Evolutionary conservation across 495 filamentous ascomycete species (phyloP), one percentile per base, ranked within the genome.

Genomic region (Aspergillus taichungensis): DNA sequence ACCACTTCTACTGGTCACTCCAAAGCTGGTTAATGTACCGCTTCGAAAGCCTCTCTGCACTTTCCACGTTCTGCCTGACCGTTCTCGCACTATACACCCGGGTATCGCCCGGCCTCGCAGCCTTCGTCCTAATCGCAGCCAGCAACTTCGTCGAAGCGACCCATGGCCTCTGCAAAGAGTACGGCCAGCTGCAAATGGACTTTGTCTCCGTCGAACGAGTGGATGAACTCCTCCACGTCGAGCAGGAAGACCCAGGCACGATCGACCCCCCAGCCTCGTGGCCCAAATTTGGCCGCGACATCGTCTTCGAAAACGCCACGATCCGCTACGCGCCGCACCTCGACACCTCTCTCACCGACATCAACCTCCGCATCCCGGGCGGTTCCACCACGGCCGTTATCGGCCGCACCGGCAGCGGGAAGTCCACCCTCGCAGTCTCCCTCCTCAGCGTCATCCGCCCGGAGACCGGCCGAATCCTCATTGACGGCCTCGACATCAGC

Each of bases 1-100:
- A 94, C 55, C 87, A 94, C 61, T 88, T 94, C 64, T 94, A 89
- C 65, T 94, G 87, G 87, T 83, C 77, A 38, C 68, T 91, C 6
- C 86, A 91, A 53, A 75, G 78, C 24, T 94, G 87, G 87, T 70
- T 94, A 6, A 79, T 77, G 55, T 87, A 80, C 53, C 83, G 87
- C 29, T 91, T 87, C 50, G 84, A 87, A 56, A 56, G 69, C 34
- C 61, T 91, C 9, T 86, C 85, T 1, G 83, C 80, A 0, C 50
- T 72, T 13, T 85, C 85, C 8, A 87, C 83, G 0, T 87, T 90
- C 45, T 56, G 76, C 3, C 61, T 94, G 24, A 86, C 85, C 1
- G 62, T 78, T 18, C 64, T 89, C 9, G 86, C 86, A 6, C 62
- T 94, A 8, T 82, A 76, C 53, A 81, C 78, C 3, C 73, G 76